Evolutionary conservation across 1,139 yeast species (phyloP).

Genomic region (Blastobotrys buckinghamii): DNA sequence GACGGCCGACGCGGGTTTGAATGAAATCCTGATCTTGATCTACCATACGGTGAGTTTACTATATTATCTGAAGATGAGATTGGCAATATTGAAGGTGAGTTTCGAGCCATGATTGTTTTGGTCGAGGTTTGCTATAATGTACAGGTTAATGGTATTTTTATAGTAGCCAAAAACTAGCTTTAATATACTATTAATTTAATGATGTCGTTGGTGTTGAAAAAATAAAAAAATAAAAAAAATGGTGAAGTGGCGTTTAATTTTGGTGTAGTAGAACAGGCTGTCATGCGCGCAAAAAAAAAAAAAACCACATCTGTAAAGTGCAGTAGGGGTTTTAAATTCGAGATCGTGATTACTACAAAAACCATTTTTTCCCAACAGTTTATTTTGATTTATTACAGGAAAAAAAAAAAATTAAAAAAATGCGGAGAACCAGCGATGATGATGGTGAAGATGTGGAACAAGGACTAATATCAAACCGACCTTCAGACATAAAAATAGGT

Average conservation of each 20-base stretch:
- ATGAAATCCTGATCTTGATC: conserved; percentile 2
- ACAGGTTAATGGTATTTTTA: no score
- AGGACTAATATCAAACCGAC: background rate
- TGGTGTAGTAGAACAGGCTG: background rate
- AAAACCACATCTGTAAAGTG: no score
- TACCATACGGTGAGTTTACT: conserved; percentile 7
- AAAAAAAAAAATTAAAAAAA: background rate
- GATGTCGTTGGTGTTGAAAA: background rate
- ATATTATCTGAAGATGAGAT: conserved; percentile 6
- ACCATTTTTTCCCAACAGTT: background rate
- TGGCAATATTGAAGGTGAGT: conserved; percentile 10
- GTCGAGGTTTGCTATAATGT: no score
- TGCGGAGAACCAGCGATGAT: background rate
- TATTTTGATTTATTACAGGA: background rate
- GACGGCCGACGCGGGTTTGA: no score
- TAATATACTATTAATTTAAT: no score
- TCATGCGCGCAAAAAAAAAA: background rate
- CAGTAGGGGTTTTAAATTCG: no score
- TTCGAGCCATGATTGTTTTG: conserved; percentile 4
- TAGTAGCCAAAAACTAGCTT: no score
- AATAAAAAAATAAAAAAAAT: background rate
- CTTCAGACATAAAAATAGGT: no score
- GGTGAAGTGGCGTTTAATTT: background rate
- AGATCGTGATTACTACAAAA: no score
- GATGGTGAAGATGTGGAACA: background rate